Evolutionary conservation across 495 filamentous ascomycete species (phyloP), one percentile per base, ranked within the genome.

Genomic region (Monascus purpureus): DNA sequence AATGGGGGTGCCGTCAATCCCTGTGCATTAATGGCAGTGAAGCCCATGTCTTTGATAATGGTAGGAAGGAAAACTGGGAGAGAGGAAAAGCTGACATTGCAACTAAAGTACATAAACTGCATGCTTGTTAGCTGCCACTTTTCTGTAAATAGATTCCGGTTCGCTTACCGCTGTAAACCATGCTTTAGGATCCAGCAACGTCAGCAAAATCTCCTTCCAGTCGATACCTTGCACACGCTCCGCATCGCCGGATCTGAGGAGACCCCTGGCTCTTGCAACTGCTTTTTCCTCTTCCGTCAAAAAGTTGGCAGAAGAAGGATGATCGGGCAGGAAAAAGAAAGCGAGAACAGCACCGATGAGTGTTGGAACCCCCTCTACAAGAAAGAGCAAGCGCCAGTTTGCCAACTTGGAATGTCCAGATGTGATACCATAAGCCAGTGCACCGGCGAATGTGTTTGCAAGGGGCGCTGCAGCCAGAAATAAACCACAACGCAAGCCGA

Each of bases 1-100:
- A 82, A 92, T 0, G 82, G 82, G 2, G 83, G 84, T 0, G 82
- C 80, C 8, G 77, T 80, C 17, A 92, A 73, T 1, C 80, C 83
- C 50, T 93, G 85, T 2, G 83, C 72, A 35, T 79, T 63, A 35
- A 86, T 70, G 12, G 65, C 51, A 6, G 66, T 72, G 53, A 77
- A 87, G 9, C 82, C 83, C 78, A 88, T 85, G 28, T 76, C 68
- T 30, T 72, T 62, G 8, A 87, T 63, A 46, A 92, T 85, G 7
- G 79, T 78, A 0, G 84, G 84, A 1, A 93, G 64, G 47, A 90
- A 93, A 2, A 88, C 80, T 0, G 84, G 82, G 6, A 93, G 68
- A 4, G 80, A 85, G n/a, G 79, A 75, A 53, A 87, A 92, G 35
- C 77, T 67, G 26, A 73, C 70, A 33, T 73, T 73, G 54, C 68